Evolutionary conservation across 345 rosid genomes (phyloP).

Genomic region (Gossypium australe): DNA sequence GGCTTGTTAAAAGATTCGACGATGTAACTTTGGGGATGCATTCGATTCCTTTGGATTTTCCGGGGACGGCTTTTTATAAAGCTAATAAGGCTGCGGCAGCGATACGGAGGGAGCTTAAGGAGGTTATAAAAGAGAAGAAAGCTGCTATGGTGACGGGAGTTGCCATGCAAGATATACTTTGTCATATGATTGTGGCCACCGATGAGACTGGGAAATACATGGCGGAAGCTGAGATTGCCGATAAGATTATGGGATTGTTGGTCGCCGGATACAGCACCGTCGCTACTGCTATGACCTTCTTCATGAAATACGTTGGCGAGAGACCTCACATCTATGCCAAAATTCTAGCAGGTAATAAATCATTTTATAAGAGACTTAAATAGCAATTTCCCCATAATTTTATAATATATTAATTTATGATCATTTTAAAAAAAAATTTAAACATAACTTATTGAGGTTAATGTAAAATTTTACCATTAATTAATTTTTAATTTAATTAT

Average conservation of each 20-base stretch:
- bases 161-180: conserved; percentile 22
- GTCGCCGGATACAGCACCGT: conserved; percentile 56
- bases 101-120: conserved; percentile 28
- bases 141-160: conserved; percentile 25
- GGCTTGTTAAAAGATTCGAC: conserved; percentile 37
- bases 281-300: conserved; percentile 50
- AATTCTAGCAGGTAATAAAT: conserved; percentile 25
- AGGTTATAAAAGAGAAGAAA: conserved; percentile 35
- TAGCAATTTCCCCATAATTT: no score
- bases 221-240: conserved; percentile 49
- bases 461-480: no score
- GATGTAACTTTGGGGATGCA: conserved; percentile 42
- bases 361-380: neutral
- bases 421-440: no score
- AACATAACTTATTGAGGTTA: no score
- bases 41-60: conserved; percentile 35
- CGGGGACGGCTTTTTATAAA: conserved; percentile 36
- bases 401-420: no score
- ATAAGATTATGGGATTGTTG: conserved; percentile 48
- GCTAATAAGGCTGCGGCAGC: conserved; percentile 34
- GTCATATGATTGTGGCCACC: conserved; percentile 26
- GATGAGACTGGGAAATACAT: conserved; percentile 30
- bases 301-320: conserved; percentile 55
- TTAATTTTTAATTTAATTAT: no score
- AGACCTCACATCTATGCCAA: conserved; percentile 39